These are phyloP conservation scores for Cladosporium phlei DNA, from an alignment of 2,329 filamentous ascomycete species.

Conservation along the genomic window DNA sequence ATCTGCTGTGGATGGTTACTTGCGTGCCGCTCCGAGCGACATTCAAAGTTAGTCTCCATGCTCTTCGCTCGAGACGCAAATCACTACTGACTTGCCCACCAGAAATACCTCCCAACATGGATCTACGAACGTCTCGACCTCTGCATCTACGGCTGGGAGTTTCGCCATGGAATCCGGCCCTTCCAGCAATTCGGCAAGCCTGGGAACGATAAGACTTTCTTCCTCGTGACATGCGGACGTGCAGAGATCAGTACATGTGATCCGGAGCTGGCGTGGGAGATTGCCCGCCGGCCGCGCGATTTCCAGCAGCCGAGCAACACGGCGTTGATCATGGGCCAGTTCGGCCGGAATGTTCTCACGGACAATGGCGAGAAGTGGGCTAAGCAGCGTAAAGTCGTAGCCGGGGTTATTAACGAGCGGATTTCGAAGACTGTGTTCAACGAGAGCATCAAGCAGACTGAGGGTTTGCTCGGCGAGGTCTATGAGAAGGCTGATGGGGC, in stretches of 20 bases:
- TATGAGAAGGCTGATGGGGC: slow-evolving; percentile 8
- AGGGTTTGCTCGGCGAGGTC: slow-evolving; percentile 26
- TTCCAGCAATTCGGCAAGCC: slow-evolving; percentile 18
- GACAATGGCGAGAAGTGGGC: slow-evolving; percentile 26
- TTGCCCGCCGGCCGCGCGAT: slow-evolving; percentile 21
- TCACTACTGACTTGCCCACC: slow-evolving; percentile 2
- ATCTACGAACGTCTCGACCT: slow-evolving; percentile 21
- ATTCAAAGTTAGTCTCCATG: not conserved
- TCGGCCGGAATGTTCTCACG: slow-evolving; percentile 27
- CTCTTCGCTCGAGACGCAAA: not conserved
- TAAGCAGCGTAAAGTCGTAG: slow-evolving; percentile 30
- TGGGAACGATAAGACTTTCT: slow-evolving; percentile 19
- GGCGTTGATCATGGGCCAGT: slow-evolving; percentile 21
- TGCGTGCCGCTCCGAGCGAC: slow-evolving; percentile 20
- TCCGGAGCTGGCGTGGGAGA: slow-evolving; percentile 21
- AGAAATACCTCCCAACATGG: slow-evolving; percentile 19
- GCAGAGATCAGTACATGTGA: slow-evolving; percentile 26
- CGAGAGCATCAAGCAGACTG: slow-evolving; percentile 26
- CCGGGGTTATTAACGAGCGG: slow-evolving; percentile 31
- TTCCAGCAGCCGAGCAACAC: slow-evolving; percentile 22
- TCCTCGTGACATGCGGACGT: slow-evolving; percentile 21
- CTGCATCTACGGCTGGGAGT: slow-evolving; percentile 27
- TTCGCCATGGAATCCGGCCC: slow-evolving; percentile 19
- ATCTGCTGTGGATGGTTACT: slow-evolving; percentile 25
- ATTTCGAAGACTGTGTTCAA: slow-evolving; percentile 30